phyloP scores from a whole-genome alignment of 2,329 filamentous ascomycete genomes.

The Neonectria faginata region DNA sequence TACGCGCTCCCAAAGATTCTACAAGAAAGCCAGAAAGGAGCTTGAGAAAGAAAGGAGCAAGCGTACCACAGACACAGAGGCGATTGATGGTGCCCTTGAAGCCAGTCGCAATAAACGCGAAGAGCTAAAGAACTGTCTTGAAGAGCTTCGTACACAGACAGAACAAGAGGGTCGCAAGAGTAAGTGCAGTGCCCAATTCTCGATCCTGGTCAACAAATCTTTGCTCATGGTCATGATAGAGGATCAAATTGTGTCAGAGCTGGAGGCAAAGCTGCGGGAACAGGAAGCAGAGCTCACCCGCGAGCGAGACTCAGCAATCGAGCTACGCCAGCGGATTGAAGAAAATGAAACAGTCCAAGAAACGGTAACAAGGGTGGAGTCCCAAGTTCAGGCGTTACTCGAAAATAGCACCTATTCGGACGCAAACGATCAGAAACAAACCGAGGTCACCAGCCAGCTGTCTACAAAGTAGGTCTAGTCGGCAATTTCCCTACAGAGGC shows the following conservation, averaged over 20 bases:
- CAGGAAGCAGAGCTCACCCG: slow-evolving; percentile 35
- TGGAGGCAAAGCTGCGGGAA: slow-evolving; percentile 36
- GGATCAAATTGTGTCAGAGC: slow-evolving; percentile 39
- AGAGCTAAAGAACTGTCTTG: slow-evolving; percentile 47
- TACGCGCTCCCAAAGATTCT: slow-evolving; percentile 48
- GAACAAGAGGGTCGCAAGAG: slow-evolving; percentile 41
- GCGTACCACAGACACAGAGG: slow-evolving; percentile 37
- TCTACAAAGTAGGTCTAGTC: slow-evolving; percentile 34
- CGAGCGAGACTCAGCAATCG: slow-evolving; percentile 15
- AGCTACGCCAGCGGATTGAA: slow-evolving; percentile 32
- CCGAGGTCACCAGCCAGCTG: slow-evolving; percentile 22
- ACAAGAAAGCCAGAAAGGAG: slow-evolving; percentile 50
- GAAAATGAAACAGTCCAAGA: slow-evolving; percentile 27
- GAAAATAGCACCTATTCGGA: slow-evolving; percentile 18
- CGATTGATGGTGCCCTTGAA: slow-evolving; percentile 46
- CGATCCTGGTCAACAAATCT: not conserved
- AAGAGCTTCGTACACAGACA: slow-evolving; percentile 41
- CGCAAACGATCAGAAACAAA: slow-evolving; percentile 14
- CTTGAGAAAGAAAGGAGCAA: slow-evolving; percentile 49
- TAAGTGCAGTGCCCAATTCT: slow-evolving; percentile 30
- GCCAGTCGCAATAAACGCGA: slow-evolving; percentile 49
- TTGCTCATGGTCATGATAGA: slow-evolving; percentile 36
- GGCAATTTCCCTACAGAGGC: not conserved
- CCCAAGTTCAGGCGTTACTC: slow-evolving; percentile 38
- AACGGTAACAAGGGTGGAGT: slow-evolving; percentile 29